phyloP scores from a whole-genome alignment of 192 early-diverging fungal species.

The Cetraspora pellucida region DNA sequence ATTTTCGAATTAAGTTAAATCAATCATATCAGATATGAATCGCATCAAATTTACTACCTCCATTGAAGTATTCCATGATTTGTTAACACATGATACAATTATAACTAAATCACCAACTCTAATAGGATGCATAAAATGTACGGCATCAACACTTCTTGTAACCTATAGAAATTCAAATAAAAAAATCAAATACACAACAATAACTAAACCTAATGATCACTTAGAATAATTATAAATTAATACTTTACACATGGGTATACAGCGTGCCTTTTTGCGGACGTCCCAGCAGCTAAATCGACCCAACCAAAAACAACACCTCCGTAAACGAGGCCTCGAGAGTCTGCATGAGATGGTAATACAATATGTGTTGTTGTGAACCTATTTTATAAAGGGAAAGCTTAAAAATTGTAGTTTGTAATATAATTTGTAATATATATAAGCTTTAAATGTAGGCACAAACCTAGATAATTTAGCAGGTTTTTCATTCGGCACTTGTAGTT shows the following conservation, averaged over 20 bases:
- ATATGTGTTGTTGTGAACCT: conserved; percentile 65
- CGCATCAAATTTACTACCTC: conserved; percentile 40
- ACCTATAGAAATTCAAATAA: conserved; percentile 42
- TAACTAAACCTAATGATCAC: background rate
- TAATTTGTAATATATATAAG: too few species aligned
- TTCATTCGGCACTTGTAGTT: too few species aligned
- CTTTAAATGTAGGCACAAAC: too few species aligned
- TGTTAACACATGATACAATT: conserved; percentile 66
- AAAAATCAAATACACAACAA: background rate
- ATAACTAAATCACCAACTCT: conserved; percentile 64
- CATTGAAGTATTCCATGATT: conserved; percentile 72
- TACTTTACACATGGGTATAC: conserved; percentile 53
- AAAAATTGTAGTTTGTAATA: too few species aligned
- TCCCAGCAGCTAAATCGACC: conserved; percentile 70
- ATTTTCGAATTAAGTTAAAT: background rate
- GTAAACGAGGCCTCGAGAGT: conserved; percentile 53
- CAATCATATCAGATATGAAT: background rate
- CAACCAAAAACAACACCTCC: conserved; percentile 62
- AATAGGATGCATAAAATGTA: conserved; percentile 68
- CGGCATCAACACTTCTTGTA: conserved; percentile 67
- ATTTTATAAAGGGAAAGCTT: background rate
- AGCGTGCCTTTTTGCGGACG: conserved; percentile 65
- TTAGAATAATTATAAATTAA: background rate
- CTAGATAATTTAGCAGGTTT: too few species aligned
- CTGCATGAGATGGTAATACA: conserved; percentile 51